Percentiles rank a stretch among this genome's conserved stretches.
phyloP scores from a whole-genome alignment of 2,329 filamentous ascomycete genomes.

The Fusarium coicis region DNA sequence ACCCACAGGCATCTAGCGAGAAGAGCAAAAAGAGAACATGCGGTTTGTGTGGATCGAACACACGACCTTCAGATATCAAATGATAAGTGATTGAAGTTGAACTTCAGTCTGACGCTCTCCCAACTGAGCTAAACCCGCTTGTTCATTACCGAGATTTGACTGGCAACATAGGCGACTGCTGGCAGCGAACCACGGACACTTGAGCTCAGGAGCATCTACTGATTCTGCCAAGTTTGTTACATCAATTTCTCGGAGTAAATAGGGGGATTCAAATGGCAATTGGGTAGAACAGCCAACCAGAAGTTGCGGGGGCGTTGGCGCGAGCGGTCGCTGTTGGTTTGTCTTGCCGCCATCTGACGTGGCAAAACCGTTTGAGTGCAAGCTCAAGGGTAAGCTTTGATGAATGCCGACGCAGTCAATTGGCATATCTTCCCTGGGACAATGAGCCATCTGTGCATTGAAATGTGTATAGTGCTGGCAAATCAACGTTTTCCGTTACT shows the following conservation, averaged over 20 bases:
- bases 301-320: neutral
- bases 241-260: too few relatives aligned
- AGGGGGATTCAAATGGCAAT: rapidly evolving
- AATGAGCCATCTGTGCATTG: too few relatives aligned
- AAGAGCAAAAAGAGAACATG: neutral
- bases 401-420: neutral
- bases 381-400: neutral
- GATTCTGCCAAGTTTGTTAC: too few relatives aligned
- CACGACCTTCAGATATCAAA: constrained; percentile 13
- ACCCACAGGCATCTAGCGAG: neutral
- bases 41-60: constrained; percentile 18
- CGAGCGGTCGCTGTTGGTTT: neutral
- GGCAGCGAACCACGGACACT: neutral
- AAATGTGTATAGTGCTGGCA: rapidly evolving
- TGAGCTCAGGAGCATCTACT: neutral
- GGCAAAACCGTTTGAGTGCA: neutral
- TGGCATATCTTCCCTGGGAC: neutral
- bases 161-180: neutral
- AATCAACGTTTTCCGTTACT: rapidly evolving
- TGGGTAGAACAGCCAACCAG: neutral
- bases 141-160: neutral
- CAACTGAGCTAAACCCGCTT: constrained; percentile 16
- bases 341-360: neutral
- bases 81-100: constrained; percentile 3
- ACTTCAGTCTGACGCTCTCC: constrained; percentile 17